phyloP scores from a whole-genome alignment of 306 rosid species.

The Vachellia collinsii region DNA sequence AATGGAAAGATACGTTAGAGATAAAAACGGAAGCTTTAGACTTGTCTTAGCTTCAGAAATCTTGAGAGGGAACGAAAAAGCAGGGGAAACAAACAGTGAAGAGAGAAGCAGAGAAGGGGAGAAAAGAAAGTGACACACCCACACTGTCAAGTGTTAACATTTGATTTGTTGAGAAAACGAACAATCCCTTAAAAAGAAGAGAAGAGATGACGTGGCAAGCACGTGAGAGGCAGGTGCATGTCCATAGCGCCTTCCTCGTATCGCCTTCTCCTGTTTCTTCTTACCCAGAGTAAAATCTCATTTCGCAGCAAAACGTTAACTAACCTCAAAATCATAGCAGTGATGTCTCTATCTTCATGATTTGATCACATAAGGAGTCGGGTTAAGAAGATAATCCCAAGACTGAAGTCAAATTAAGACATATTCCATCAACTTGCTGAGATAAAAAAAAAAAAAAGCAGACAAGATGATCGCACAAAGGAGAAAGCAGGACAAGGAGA shows the following conservation, averaged over 20 bases:
- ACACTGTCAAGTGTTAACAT: background rate
- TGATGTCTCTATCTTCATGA: background rate
- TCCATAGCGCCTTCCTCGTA: no score
- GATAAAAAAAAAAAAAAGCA: background rate
- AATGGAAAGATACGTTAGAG: slow-evolving; percentile 33
- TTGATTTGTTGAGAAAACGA: background rate
- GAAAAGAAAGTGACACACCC: background rate
- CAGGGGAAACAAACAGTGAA: background rate
- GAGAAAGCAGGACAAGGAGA: background rate
- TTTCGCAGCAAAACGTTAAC: no score
- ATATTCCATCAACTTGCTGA: background rate
- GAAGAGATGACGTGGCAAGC: slow-evolving; percentile 40
- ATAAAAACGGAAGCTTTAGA: slow-evolving; percentile 33
- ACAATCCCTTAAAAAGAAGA: slow-evolving; percentile 12
- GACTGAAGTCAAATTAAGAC: slow-evolving; percentile 1
- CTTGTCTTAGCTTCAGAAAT: slow-evolving; percentile 37
- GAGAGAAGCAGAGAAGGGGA: background rate
- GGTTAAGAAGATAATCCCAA: slow-evolving; percentile 15
- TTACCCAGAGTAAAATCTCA: no score
- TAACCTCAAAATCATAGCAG: background rate
- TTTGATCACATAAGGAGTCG: background rate
- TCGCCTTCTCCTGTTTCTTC: background rate
- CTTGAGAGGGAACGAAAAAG: slow-evolving; percentile 41
- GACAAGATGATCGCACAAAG: slow-evolving; percentile 4
- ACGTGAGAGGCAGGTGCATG: slow-evolving; percentile 38